Percentiles rank a stretch among this genome's conserved stretches.
These are phyloP conservation scores for Garcia nutans DNA, from an alignment of 345 rosid species.

Conservation along the genomic window DNA sequence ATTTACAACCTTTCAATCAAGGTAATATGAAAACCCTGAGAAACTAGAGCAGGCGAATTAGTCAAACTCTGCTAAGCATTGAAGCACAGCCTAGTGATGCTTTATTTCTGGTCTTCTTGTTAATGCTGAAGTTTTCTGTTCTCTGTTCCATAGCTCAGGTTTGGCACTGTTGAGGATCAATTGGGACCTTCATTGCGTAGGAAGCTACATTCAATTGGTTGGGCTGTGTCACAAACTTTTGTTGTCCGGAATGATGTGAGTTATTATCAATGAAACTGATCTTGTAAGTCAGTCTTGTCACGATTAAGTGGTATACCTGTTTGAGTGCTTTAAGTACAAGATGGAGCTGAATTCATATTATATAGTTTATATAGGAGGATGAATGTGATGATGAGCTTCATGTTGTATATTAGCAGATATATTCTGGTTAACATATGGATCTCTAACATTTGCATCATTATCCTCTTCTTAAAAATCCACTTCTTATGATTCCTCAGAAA, in stretches of 20 bases:
- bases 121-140: slow-evolving; percentile 33
- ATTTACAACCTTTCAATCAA: neutral
- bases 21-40: neutral
- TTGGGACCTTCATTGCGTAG: slow-evolving; percentile 66
- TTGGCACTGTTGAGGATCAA: slow-evolving; percentile 90
- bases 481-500: slow-evolving; percentile 4
- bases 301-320: neutral
- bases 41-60: neutral
- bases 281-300: neutral
- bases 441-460: slow-evolving; percentile 4
- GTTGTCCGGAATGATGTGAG: slow-evolving; percentile 86
- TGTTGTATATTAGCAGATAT: slow-evolving; percentile 2
- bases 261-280: slow-evolving; percentile 24
- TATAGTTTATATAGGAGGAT: neutral
- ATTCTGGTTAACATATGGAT: slow-evolving; percentile 1
- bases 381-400: slow-evolving; percentile 3
- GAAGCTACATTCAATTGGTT: slow-evolving; percentile 77
- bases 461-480: slow-evolving; percentile 14
- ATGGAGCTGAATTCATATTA: slow-evolving; percentile 7
- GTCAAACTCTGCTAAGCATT: neutral
- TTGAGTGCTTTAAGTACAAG: neutral
- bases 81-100: neutral
- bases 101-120: neutral
- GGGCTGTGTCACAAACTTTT: slow-evolving; percentile 62
- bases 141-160: slow-evolving; percentile 98